phyloP scores from a whole-genome alignment of 768 basidiomycete species.

The Boletus vinaceobasis region DNA sequence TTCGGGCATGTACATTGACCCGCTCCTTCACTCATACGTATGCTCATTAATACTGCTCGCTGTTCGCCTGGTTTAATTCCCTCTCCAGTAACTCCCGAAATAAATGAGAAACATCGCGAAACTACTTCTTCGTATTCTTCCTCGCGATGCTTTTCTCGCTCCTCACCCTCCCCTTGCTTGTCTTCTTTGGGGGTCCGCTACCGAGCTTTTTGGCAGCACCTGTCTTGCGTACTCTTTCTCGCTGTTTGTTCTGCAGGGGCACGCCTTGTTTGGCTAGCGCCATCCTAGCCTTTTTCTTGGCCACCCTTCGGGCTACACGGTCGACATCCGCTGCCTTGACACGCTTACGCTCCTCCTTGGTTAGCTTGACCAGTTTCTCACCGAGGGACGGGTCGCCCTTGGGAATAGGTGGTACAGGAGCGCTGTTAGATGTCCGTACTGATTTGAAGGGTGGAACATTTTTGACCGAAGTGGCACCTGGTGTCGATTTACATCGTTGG shows the following conservation, averaged over 20 bases:
- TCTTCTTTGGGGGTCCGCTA: conserved; percentile 19
- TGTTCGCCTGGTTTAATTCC: not conserved
- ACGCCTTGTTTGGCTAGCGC: conserved; percentile 43
- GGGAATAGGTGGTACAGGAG: conserved; percentile 35
- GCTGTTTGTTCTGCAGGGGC: conserved; percentile 38
- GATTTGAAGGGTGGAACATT: conserved; percentile 2
- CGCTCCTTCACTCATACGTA: not conserved
- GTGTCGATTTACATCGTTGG: conserved; percentile 81
- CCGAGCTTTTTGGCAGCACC: conserved; percentile 22
- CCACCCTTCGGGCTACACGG: conserved; percentile 77
- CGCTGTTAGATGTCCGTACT: not conserved
- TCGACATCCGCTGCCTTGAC: conserved; percentile 77
- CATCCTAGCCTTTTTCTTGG: conserved; percentile 82
- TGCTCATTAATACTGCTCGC: not conserved
- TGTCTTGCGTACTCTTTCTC: conserved; percentile 47
- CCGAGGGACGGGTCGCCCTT: conserved; percentile 85
- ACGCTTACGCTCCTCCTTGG: conserved; percentile 83
- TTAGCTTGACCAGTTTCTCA: conserved; percentile 67
- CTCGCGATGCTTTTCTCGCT: conserved; percentile 53
- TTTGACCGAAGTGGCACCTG: conserved; percentile 35
- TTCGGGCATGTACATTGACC: too few relatives aligned
- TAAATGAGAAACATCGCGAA: not conserved
- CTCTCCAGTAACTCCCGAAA: too few relatives aligned
- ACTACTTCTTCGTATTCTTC: conserved; percentile 57
- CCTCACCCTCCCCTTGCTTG: conserved; percentile 45